These are phyloP conservation scores for Diaporthe vexans DNA, from an alignment of 2,329 filamentous ascomycete genomes.

Conservation along the genomic window DNA sequence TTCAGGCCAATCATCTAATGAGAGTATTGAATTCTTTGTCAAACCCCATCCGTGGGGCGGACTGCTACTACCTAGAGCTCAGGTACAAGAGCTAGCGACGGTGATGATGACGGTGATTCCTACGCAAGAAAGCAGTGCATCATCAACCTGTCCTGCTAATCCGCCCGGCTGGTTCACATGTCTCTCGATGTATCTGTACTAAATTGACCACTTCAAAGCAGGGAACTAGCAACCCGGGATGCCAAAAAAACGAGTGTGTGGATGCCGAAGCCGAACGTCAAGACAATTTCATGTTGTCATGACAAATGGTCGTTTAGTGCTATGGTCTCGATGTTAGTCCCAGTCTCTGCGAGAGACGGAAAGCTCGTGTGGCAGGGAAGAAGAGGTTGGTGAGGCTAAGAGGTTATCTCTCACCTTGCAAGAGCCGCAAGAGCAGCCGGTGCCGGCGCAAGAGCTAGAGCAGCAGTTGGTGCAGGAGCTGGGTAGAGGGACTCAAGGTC, in stretches of 20 bases:
- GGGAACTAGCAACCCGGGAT: conserved; percentile 17
- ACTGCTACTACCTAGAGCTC: not conserved
- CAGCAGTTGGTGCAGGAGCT: conserved; percentile 41
- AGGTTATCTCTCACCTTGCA: conserved; percentile 37
- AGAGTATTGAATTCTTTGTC: conserved; percentile 33
- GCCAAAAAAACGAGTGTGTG: conserved; percentile 24
- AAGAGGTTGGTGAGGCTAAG: not conserved
- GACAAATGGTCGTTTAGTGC: conserved; percentile 12
- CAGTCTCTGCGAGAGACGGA: not conserved
- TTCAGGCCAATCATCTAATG: conserved; percentile 34
- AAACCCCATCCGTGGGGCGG: not conserved
- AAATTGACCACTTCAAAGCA: not conserved
- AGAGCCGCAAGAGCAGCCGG: conserved; percentile 37
- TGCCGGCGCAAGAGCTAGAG: conserved; percentile 36
- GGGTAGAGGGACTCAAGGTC: not conserved
- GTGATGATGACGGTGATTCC: not conserved
- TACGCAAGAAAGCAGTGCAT: not conserved
- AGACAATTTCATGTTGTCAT: conserved; percentile 2
- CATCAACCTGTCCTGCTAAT: not conserved
- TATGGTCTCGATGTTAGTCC: not conserved
- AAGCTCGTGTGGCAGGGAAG: too few species aligned
- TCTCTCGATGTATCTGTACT: conserved; percentile 12
- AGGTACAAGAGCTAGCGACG: conserved; percentile 4
- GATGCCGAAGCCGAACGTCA: conserved; percentile 15
- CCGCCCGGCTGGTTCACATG: not conserved